A percentile compares a stretch with the other conserved stretches of the same genome.
phyloP scores from a whole-genome alignment of 768 basidiomycete genomes.

The Calvatia gigantea region DNA sequence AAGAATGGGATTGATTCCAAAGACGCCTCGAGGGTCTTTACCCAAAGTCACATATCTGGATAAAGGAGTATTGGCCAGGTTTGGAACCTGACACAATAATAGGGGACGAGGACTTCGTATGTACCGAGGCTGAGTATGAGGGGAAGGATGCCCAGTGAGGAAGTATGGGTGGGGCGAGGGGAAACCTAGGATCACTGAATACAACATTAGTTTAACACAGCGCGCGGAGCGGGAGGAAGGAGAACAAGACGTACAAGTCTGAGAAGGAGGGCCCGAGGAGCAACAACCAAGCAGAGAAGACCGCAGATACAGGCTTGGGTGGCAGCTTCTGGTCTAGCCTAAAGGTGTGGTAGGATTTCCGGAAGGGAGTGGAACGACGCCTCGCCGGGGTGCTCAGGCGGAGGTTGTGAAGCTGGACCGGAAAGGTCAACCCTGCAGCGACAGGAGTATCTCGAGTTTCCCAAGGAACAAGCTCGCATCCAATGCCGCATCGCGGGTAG shows the following conservation, averaged over 20 bases:
- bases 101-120: constrained; percentile 78
- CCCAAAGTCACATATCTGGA: too few relatives aligned
- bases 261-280: constrained; percentile 75
- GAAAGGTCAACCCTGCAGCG: constrained; percentile 61
- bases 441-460: constrained; percentile 61
- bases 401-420: constrained; percentile 66
- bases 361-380: constrained; percentile 68
- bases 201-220: not conserved
- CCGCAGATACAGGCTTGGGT: constrained; percentile 59
- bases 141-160: constrained; percentile 63
- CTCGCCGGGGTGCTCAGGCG: constrained; percentile 67
- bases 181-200: constrained; percentile 66
- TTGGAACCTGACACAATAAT: constrained; percentile 88
- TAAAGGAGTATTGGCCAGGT: constrained; percentile 76
- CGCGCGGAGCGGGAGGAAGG: not conserved
- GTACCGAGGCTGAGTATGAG: constrained; percentile 70
- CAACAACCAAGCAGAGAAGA: constrained; percentile 59
- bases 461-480: constrained; percentile 78
- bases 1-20: too few relatives aligned
- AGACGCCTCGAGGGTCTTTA: too few relatives aligned
- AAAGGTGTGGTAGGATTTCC: constrained; percentile 82
- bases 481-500: constrained; percentile 61
- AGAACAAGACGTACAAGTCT: constrained; percentile 53
- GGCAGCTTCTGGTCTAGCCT: constrained; percentile 73
- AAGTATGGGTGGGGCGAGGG: constrained; percentile 55